Conservation (phyloP, 2,329 filamentous ascomycete genomes). For the Verticillium dahliae region DNA sequence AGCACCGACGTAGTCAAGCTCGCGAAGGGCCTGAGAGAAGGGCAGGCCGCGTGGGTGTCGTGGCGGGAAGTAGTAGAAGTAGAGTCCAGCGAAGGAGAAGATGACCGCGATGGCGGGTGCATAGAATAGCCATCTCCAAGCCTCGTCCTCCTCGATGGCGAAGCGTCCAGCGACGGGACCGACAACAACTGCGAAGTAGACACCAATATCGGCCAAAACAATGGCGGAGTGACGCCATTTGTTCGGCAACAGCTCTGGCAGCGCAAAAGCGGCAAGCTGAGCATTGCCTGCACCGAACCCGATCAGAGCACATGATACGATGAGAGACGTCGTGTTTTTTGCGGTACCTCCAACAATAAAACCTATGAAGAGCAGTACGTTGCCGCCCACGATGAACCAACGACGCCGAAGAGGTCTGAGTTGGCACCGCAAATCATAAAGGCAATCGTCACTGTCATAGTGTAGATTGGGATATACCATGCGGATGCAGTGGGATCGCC, state of each 20-base stretch:
- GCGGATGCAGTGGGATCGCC: conserved; percentile 22
- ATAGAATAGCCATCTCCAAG: conserved; percentile 40
- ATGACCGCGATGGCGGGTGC: conserved; percentile 32
- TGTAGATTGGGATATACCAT: conserved; percentile 29
- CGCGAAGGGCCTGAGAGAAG: conserved; percentile 23
- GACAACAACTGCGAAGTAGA: conserved; percentile 37
- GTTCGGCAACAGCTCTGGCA: conserved; percentile 40
- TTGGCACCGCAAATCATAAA: conserved; percentile 35
- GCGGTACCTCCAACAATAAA: conserved; percentile 30
- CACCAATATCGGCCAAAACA: conserved; percentile 32
- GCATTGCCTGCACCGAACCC: conserved; percentile 37
- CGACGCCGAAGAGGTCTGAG: conserved; percentile 40
- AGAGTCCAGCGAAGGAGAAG: conserved; percentile 35
- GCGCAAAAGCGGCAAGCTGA: conserved; percentile 36
- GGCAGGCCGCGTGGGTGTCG: conserved; percentile 25
- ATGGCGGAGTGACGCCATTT: conserved; percentile 39
- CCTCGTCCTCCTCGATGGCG: conserved; percentile 24
- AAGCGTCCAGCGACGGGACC: conserved; percentile 37
- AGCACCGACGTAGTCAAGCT: conserved; percentile 30
- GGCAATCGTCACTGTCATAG: conserved; percentile 31
- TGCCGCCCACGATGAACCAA: conserved; percentile 36
- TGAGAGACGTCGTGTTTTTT: conserved; percentile 28
- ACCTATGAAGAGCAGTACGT: conserved; percentile 29
- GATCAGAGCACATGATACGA: conserved; percentile 31
- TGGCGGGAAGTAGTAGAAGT: conserved; percentile 26